These are phyloP conservation scores for Amphirosellinia nigrospora DNA, from an alignment of 495 filamentous ascomycete species.

Conservation along the genomic window DNA sequence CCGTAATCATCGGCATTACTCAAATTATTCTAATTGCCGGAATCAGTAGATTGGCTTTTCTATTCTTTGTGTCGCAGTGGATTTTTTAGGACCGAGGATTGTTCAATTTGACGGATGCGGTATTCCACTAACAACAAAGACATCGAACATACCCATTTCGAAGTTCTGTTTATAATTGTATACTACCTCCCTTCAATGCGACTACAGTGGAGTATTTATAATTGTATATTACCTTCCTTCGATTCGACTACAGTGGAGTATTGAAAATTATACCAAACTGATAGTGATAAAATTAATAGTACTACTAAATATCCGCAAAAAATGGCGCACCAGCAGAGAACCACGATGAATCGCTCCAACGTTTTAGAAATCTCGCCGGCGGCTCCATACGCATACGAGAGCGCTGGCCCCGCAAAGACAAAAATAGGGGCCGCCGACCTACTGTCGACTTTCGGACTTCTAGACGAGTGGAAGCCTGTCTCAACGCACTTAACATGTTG, in stretches of 20 bases:
- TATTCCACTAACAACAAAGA: not conserved
- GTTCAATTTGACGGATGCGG: not conserved
- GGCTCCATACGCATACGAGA: not conserved
- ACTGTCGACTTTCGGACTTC: not conserved
- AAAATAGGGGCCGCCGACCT: constrained; percentile 9
- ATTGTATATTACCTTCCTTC: too few species aligned
- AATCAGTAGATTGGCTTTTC: not conserved
- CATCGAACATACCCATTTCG: not conserved
- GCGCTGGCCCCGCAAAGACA: constrained; percentile 10
- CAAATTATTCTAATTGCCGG: not conserved
- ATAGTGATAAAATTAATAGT: too few species aligned
- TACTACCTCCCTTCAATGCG: too few species aligned
- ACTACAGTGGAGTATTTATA: too few species aligned
- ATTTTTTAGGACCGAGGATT: not conserved
- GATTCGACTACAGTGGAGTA: too few species aligned
- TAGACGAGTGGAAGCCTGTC: not conserved
- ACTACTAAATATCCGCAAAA: not conserved
- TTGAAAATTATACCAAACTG: too few species aligned
- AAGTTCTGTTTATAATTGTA: not conserved
- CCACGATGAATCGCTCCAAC: not conserved
- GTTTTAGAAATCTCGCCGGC: not conserved
- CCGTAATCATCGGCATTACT: not conserved
- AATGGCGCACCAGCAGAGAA: not conserved
- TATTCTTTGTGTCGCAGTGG: not conserved
- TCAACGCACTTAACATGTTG: not conserved